Conservation (phyloP, 305 asterid species). For the Fraxinus albicans region DNA sequence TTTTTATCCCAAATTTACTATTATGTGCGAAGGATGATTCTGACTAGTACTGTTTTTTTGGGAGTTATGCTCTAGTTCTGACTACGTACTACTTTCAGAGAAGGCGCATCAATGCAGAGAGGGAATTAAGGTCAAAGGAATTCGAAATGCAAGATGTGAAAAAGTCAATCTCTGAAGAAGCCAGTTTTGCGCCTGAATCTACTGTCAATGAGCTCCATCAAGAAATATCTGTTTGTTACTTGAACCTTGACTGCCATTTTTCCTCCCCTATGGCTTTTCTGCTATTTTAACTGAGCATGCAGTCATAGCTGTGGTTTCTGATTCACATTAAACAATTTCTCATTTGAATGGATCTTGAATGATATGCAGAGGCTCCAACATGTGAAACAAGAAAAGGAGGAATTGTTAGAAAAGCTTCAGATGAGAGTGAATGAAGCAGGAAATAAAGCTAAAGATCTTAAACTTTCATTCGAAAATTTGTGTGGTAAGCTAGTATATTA, state of each 20-base stretch:
- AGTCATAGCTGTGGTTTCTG: conserved; percentile 26
- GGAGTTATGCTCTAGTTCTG: neutral
- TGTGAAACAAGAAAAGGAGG: conserved; percentile 51
- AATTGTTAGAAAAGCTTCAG: conserved; percentile 50
- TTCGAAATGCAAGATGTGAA: conserved; percentile 58
- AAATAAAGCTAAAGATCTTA: conserved; percentile 45
- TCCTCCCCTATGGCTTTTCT: conserved; percentile 1
- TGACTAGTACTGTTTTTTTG: neutral
- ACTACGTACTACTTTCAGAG: conserved; percentile 41
- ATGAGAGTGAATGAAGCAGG: conserved; percentile 54
- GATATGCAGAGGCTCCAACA: conserved; percentile 57
- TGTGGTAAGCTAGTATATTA: conserved; percentile 55
- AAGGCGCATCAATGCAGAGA: conserved; percentile 47
- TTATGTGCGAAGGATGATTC: neutral
- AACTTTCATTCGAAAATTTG: conserved; percentile 45
- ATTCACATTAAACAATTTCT: conserved; percentile 2
- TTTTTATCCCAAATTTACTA: neutral
- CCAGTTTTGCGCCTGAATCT: conserved; percentile 51
- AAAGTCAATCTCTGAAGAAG: conserved; percentile 50
- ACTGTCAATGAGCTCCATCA: conserved; percentile 64
- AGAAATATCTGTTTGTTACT: conserved; percentile 67
- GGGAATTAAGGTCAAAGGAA: conserved; percentile 52
- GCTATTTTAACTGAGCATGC: conserved; percentile 13
- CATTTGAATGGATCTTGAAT: conserved; percentile 14
- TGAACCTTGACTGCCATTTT: conserved; percentile 8